Evolutionary conservation across 2,329 filamentous ascomycete species (phyloP).

Genomic region (Stemphylium lycopersici): DNA sequence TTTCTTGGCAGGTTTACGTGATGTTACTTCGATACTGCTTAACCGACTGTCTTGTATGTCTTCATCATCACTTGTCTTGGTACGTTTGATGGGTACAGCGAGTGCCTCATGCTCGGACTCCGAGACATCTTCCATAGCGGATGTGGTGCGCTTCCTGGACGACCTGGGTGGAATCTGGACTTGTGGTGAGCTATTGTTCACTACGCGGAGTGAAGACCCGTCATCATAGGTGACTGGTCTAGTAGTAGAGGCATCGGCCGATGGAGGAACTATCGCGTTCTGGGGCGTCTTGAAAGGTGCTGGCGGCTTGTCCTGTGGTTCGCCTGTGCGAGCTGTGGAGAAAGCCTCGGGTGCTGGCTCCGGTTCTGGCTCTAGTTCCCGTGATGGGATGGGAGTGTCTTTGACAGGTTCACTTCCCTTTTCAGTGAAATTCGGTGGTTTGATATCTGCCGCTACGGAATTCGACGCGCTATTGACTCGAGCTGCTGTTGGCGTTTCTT

Average conservation of each 20-base stretch:
- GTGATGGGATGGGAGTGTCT: slow-evolving; percentile 1
- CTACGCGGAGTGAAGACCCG: not conserved
- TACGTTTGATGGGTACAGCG: slow-evolving; percentile 22
- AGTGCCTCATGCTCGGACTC: not conserved
- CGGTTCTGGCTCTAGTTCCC: not conserved
- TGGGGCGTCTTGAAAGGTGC: not conserved
- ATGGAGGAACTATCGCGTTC: not conserved
- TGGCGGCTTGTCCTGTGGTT: slow-evolving; percentile 9
- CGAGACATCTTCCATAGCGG: slow-evolving; percentile 2
- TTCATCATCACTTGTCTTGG: slow-evolving; percentile 14
- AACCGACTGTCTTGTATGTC: slow-evolving; percentile 18
- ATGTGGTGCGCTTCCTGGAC: slow-evolving; percentile 21
- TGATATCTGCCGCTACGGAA: not conserved
- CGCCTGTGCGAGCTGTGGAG: slow-evolving; percentile 28
- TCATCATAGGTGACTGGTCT: not conserved
- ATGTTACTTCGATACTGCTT: slow-evolving; percentile 14
- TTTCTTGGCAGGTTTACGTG: slow-evolving; percentile 12
- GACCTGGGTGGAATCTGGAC: slow-evolving; percentile 11
- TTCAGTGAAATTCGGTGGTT: slow-evolving; percentile 1
- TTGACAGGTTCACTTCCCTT: not conserved
- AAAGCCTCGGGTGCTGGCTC: slow-evolving; percentile 8
- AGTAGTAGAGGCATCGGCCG: not conserved
- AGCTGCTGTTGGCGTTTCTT: slow-evolving; percentile 40
- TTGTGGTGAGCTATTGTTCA: slow-evolving; percentile 8
- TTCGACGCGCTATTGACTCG: slow-evolving; percentile 16